Conservation (phyloP, 192 early-diverging fungal species). For the Mortierella antarctica region DNA sequence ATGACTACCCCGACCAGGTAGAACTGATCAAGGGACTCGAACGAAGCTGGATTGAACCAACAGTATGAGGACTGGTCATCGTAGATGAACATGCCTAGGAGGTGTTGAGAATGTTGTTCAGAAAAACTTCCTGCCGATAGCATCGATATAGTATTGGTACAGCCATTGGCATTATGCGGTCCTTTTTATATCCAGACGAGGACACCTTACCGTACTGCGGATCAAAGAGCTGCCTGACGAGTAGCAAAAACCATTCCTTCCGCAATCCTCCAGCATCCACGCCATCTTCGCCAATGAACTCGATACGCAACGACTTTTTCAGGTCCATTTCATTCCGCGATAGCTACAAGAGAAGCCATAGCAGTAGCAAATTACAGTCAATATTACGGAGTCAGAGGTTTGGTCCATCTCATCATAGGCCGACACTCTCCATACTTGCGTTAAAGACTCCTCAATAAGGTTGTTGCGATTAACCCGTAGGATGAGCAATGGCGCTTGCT, state of each 20-base stretch:
- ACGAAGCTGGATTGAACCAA: slow-evolving; percentile 83
- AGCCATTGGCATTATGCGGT: too few relatives aligned
- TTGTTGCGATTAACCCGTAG: slow-evolving; percentile 71
- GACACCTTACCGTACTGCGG: slow-evolving; percentile 77
- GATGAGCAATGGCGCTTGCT: slow-evolving; percentile 65
- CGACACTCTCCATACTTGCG: slow-evolving; percentile 56
- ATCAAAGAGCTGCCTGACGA: slow-evolving; percentile 93
- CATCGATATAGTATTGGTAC: too few relatives aligned
- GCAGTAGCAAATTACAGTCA: not conserved
- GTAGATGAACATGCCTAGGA: slow-evolving; percentile 71
- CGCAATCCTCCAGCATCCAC: slow-evolving; percentile 96
- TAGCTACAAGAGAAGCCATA: slow-evolving; percentile 53
- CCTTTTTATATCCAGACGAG: too few relatives aligned
- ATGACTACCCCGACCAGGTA: slow-evolving; percentile 92
- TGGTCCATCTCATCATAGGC: not conserved
- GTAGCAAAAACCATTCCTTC: slow-evolving; percentile 97
- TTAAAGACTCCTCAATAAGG: slow-evolving; percentile 79
- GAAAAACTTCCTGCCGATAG: too few relatives aligned
- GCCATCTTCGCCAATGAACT: slow-evolving; percentile 94
- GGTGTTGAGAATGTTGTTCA: not conserved
- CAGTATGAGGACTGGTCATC: slow-evolving; percentile 73
- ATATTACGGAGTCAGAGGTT: not conserved
- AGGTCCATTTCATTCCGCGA: slow-evolving; percentile 80
- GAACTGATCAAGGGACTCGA: slow-evolving; percentile 85
- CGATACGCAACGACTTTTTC: slow-evolving; percentile 91